Percentiles rank a stretch among this genome's conserved stretches.
These are phyloP conservation scores for Diaporthe australafricana DNA, from an alignment of 2,329 filamentous ascomycete genomes.

Conservation along the genomic window DNA sequence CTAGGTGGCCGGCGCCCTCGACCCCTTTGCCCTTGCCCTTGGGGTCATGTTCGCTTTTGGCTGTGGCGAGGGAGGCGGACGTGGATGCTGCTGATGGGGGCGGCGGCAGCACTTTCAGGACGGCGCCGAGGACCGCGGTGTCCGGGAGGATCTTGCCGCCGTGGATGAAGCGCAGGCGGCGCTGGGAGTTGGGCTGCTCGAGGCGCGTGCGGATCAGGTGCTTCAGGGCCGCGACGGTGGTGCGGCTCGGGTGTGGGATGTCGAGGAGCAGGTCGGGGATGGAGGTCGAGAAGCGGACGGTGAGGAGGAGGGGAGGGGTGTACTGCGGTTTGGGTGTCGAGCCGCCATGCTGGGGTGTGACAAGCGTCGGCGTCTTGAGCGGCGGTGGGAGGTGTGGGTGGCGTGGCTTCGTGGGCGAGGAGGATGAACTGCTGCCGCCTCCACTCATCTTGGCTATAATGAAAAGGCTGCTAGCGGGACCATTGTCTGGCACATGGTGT, in stretches of 20 bases:
- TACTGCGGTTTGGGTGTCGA: slow-evolving; percentile 7
- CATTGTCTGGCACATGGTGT: slow-evolving; percentile 6
- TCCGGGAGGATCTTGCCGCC: slow-evolving; percentile 89
- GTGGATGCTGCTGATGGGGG: slow-evolving; percentile 48
- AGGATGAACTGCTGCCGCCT: slow-evolving; percentile 33
- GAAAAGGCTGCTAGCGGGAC: background rate
- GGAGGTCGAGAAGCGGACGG: slow-evolving; percentile 89
- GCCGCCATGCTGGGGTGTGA: slow-evolving; percentile 22
- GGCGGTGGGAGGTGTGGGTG: slow-evolving; percentile 9
- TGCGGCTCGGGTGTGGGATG: slow-evolving; percentile 74
- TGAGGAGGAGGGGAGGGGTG: slow-evolving; percentile 73
- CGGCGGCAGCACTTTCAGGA: slow-evolving; percentile 73
- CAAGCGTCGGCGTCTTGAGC: slow-evolving; percentile 19
- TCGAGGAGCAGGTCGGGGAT: slow-evolving; percentile 86
- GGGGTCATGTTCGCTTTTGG: slow-evolving; percentile 41
- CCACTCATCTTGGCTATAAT: slow-evolving; percentile 32
- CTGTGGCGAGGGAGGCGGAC: too few species aligned
- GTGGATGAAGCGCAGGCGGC: slow-evolving; percentile 89
- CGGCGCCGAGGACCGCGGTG: slow-evolving; percentile 72
- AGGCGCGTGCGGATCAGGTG: slow-evolving; percentile 82
- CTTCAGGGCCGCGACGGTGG: slow-evolving; percentile 83
- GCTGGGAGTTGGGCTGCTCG: slow-evolving; percentile 68
- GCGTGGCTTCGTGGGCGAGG: slow-evolving; percentile 26
- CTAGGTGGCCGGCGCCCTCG: slow-evolving; percentile 56
- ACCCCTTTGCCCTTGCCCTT: slow-evolving; percentile 84